These are phyloP conservation scores for Nicotiana attenuata DNA, from an alignment of 257 asterid species.

Conservation along the genomic window DNA sequence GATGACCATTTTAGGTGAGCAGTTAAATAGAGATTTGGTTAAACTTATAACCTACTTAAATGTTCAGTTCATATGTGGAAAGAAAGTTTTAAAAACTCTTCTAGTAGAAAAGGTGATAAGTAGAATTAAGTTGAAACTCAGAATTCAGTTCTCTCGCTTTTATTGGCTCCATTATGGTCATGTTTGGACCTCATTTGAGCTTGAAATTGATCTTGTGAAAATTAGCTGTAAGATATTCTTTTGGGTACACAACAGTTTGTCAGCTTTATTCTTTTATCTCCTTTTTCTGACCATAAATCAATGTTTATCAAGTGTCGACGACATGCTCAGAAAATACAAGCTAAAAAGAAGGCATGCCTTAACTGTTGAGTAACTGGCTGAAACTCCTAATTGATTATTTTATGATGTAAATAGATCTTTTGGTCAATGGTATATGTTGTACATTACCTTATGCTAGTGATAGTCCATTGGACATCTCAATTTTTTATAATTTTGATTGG, in stretches of 20 bases:
- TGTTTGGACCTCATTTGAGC: neutral
- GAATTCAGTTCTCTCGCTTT: neutral
- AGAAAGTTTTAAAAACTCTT: neutral
- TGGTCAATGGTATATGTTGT: neutral
- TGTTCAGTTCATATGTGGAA: too few relatives aligned
- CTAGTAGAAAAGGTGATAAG: neutral
- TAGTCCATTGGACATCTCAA: neutral
- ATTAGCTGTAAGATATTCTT: neutral
- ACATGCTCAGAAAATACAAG: neutral
- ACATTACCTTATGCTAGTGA: neutral
- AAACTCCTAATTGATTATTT: neutral
- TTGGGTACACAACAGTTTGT: neutral
- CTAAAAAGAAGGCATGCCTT: neutral
- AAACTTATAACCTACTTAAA: too few relatives aligned
- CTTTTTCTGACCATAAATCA: neutral
- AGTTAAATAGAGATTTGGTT: neutral
- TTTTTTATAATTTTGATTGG: neutral
- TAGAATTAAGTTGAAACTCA: neutral
- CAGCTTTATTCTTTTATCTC: neutral
- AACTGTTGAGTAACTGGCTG: neutral
- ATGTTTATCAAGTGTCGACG: neutral
- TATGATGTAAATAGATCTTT: neutral
- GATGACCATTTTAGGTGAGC: neutral
- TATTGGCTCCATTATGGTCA: neutral
- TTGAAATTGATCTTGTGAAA: neutral